Conservation (phyloP, 2,329 filamentous ascomycete species). For the Talaromyces sp. region DNA sequence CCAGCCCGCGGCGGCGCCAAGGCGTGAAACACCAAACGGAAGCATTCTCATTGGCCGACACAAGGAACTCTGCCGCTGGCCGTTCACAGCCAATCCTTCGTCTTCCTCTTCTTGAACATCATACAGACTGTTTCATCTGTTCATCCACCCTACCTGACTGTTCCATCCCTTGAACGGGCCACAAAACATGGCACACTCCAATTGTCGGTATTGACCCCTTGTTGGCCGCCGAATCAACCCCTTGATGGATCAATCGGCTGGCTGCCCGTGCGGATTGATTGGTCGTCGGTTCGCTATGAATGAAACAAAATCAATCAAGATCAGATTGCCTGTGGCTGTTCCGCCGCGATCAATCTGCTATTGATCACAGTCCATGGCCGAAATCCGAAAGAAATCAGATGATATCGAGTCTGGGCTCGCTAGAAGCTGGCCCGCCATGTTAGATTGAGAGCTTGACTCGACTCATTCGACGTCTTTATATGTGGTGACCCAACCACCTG, state of each 20-base stretch:
- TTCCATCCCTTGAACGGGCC: neutral
- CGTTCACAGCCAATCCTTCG: neutral
- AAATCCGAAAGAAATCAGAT: neutral
- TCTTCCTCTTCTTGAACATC: neutral
- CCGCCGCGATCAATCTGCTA: neutral
- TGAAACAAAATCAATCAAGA: constrained; percentile 4
- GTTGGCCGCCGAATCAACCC: neutral
- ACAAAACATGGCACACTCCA: neutral
- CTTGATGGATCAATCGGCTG: neutral
- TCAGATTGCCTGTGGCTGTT: neutral
- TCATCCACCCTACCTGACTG: no score
- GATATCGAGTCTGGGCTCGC: neutral
- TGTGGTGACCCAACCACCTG: constrained; percentile 6
- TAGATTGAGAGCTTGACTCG: neutral
- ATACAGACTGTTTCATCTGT: constrained; percentile 2
- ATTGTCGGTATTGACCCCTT: neutral
- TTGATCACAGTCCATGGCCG: neutral
- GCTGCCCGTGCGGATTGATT: neutral
- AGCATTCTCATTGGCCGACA: neutral
- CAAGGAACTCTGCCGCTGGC: neutral
- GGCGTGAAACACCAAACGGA: neutral
- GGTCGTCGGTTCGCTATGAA: neutral
- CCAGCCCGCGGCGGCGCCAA: neutral
- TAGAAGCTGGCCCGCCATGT: neutral
- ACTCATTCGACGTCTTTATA: constrained; percentile 2